These are phyloP conservation scores for Helminthosporium solani DNA, from an alignment of 2,329 filamentous ascomycete species.

Conservation along the genomic window DNA sequence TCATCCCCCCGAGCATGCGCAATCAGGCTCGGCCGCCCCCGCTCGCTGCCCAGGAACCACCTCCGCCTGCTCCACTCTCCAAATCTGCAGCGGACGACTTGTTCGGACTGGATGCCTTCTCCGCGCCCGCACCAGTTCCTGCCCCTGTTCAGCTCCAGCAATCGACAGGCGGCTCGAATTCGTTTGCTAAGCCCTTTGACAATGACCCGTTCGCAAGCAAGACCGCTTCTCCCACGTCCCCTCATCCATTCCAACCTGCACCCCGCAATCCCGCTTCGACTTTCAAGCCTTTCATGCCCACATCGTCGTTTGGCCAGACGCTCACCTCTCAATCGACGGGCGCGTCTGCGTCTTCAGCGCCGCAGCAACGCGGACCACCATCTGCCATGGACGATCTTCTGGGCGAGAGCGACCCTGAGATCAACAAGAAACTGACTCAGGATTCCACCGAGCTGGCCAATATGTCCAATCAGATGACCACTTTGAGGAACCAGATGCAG, in stretches of 20 bases:
- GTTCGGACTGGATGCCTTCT: conserved; percentile 81
- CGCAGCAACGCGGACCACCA: conserved; percentile 43
- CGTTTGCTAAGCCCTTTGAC: conserved; percentile 47
- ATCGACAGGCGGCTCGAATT: conserved; percentile 70
- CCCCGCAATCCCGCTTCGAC: conserved; percentile 48
- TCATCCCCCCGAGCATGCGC: conserved; percentile 86
- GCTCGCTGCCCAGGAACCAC: conserved; percentile 48
- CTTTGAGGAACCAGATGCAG: conserved; percentile 89
- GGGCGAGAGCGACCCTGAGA: conserved; percentile 78
- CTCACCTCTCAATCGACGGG: conserved; percentile 77
- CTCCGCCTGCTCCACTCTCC: conserved; percentile 48
- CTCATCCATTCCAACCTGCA: conserved; percentile 49
- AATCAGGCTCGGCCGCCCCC: conserved; percentile 55
- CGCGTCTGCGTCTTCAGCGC: conserved; percentile 51
- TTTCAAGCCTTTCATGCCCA: conserved; percentile 91
- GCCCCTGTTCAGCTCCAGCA: conserved; percentile 62
- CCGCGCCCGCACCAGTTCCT: conserved; percentile 46
- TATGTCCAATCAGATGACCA: conserved; percentile 91
- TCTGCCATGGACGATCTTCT: conserved; percentile 77
- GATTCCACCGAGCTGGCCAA: conserved; percentile 94
- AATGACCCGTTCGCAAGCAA: conserved; percentile 64
- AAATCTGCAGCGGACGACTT: conserved; percentile 91
- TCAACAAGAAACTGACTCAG: conserved; percentile 81
- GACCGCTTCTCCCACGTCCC: conserved; percentile 56
- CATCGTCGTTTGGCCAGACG: conserved; percentile 86